Base-by-base conservation (phyloP, 2,329 filamentous ascomycete genomes). In the Calonectria fujianensis region DNA sequence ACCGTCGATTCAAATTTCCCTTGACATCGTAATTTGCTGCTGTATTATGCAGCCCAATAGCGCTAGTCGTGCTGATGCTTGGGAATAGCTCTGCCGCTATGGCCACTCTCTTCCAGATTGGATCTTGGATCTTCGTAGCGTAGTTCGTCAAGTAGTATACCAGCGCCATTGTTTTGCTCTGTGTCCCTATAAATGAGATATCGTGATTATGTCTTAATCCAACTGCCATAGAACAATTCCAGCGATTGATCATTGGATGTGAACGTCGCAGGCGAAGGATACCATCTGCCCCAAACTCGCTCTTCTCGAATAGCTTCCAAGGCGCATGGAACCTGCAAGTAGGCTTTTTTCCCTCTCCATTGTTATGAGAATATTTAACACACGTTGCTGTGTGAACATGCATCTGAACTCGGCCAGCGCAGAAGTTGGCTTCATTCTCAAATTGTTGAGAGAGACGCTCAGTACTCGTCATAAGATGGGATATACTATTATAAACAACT, bases 131-230 rank as follows among this genome's bases (percentile, higher is more conserved):
- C 20, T 74, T 74, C 39, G 18, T 70, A 8, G 67, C 20, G 18
- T 74, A 74, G 59, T 74, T 70, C 31, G 39, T 72, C 11, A 72
- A 9, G 48, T 72, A 72, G 39, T 65, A 72, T 37, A 72, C 27
- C 0, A 73, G 52, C 27, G 70, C 70, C 31, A 69, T 68, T 14
- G 48, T 73, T 35, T 73, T 69, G 11, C 32, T 64, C 48, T 73
- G 37, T 14, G 71, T 73, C 13, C 65, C 48, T 14, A 73, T 73
- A 35, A 73, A 73, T 11, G 71, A 69, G 13, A 73, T 59, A 20
- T 73, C 29, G n/a, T 73, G 57, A 24, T 73, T 73, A 20, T 73
- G 57, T 31, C 45, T 13, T 9, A 73, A 32, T 2, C 48, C 48
- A 39, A 54, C 11, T 10, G 32, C 64, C 11, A 68, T 10, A 3